Evolutionary conservation across 768 basidiomycete species (phyloP).

Genomic region (Epithele typhae): DNA sequence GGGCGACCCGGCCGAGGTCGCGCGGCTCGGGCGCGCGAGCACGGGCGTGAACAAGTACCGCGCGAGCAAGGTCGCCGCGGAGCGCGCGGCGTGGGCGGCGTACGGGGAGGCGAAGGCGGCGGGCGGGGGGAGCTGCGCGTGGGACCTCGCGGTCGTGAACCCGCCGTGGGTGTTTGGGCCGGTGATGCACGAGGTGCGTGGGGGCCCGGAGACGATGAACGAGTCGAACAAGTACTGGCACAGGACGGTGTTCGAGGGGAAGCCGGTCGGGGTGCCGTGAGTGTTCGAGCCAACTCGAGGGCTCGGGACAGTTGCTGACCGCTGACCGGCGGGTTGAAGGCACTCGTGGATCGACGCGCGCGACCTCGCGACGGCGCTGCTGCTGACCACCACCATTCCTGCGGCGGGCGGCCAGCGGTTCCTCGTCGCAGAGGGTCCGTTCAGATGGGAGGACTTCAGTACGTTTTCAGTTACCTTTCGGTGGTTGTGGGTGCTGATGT

Average conservation of each 20-base stretch:
- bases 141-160: conserved; percentile 49
- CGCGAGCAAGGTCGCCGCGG: conserved; percentile 55
- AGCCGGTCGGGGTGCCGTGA: neutral
- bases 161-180: conserved; percentile 38
- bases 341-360: conserved; percentile 30
- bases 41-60: conserved; percentile 41
- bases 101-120: conserved; percentile 36
- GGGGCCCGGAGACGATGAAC: conserved; percentile 29
- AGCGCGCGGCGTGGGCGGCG: conserved; percentile 51
- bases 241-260: conserved; percentile 4
- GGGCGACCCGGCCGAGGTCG: conserved; percentile 36
- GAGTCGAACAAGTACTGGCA: conserved; percentile 19
- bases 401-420: conserved; percentile 35
- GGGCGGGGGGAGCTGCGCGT: conserved; percentile 14
- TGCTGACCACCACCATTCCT: conserved; percentile 22
- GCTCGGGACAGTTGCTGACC: neutral
- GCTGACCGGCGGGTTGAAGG: neutral
- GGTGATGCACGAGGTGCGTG: conserved; percentile 26
- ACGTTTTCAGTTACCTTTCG: neutral
- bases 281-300: neutral
- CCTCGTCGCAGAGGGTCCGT: conserved; percentile 21
- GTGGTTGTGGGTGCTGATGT: neutral
- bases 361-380: conserved; percentile 28
- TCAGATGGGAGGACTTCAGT: conserved; percentile 12
- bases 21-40: conserved; percentile 45